These are phyloP conservation scores for Dendrobium chrysotoxum DNA, from an alignment of 106 monocot species.

Conservation along the genomic window DNA sequence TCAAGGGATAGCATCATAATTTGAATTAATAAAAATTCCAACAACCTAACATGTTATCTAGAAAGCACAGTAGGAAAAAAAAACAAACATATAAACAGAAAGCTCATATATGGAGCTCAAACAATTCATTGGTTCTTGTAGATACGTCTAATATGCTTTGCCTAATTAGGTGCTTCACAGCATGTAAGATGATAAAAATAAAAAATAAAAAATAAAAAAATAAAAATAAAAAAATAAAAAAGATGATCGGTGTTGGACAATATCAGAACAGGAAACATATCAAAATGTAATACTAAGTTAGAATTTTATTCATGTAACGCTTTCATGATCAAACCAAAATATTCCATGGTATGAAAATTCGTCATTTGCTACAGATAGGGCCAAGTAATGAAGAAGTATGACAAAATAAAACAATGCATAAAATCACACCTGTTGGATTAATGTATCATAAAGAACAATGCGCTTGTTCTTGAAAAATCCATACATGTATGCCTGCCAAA, in stretches of 20 bases:
- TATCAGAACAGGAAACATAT: background rate
- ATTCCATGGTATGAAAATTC: slow-evolving; percentile 1
- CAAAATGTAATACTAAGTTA: background rate
- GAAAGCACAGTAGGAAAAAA: background rate
- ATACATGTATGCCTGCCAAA: slow-evolving; percentile 93
- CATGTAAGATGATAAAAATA: background rate
- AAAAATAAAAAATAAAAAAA: too few species aligned
- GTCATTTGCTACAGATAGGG: background rate
- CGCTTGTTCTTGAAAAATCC: slow-evolving; percentile 99
- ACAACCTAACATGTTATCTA: background rate
- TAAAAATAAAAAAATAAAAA: too few species aligned
- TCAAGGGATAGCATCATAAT: background rate
- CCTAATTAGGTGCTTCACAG: background rate
- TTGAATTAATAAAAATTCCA: background rate
- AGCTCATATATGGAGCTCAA: background rate
- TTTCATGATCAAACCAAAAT: background rate
- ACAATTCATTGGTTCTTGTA: background rate
- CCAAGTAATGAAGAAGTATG: background rate
- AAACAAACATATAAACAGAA: background rate
- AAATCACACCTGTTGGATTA: slow-evolving; percentile 80
- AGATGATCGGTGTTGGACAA: background rate
- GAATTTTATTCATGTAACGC: background rate
- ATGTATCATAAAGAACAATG: slow-evolving; percentile 95
- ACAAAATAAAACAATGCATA: background rate
- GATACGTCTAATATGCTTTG: background rate